phyloP scores from a whole-genome alignment of 495 filamentous ascomycete genomes.

The Tuber borchii region DNA sequence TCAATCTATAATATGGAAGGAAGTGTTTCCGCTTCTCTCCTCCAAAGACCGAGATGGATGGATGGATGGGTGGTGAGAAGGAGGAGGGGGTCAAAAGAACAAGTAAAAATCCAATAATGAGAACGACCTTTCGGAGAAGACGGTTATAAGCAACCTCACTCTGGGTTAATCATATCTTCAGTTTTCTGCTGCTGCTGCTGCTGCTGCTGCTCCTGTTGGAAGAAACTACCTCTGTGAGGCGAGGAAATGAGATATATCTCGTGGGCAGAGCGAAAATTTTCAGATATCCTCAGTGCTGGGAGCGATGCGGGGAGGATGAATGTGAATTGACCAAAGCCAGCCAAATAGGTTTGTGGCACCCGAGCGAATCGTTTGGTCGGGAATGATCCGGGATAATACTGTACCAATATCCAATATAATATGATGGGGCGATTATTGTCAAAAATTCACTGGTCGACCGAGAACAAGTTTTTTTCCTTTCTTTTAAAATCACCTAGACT shows the following conservation, averaged over 20 bases:
- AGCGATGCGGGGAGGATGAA: conserved; percentile 2
- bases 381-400: conserved; percentile 28
- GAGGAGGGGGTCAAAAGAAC: neutral
- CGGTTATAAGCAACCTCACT: neutral
- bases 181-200: neutral
- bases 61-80: neutral
- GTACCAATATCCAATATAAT: too few species aligned
- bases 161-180: neutral
- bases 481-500: neutral
- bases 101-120: neutral
- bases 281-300: conserved; percentile 7
- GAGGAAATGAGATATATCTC: neutral
- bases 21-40: neutral
- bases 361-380: neutral
- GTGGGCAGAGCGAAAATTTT: neutral
- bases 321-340: neutral
- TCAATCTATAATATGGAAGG: conserved; percentile 2
- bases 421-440: neutral
- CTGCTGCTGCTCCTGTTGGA: neutral
- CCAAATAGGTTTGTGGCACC: conserved; percentile 18
- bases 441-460: neutral
- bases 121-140: neutral
- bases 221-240: neutral
- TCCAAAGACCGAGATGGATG: neutral
- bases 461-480: neutral